Evolutionary conservation across 2,329 filamentous ascomycete genomes (phyloP).

Genomic region (Aspergillus bombycis): DNA sequence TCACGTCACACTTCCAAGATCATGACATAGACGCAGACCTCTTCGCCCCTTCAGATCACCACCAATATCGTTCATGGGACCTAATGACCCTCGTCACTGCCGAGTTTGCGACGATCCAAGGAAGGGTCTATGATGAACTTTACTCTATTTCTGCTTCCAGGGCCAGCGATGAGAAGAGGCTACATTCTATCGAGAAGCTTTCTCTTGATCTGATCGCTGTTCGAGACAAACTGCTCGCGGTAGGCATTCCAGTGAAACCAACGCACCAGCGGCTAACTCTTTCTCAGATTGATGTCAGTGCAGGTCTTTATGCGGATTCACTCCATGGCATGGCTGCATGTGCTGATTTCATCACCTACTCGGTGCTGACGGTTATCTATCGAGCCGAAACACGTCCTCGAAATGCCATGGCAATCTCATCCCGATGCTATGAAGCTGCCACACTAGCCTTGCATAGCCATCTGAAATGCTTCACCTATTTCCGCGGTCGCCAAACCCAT

Average conservation of each 20-base stretch:
- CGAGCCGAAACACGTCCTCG: slow-evolving; percentile 28
- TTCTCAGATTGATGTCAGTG: slow-evolving; percentile 26
- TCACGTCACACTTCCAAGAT: slow-evolving; percentile 31
- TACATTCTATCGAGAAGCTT: slow-evolving; percentile 22
- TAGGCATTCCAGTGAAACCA: slow-evolving; percentile 10
- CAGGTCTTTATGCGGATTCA: slow-evolving; percentile 27
- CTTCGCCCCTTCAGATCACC: slow-evolving; percentile 22
- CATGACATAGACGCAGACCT: slow-evolving; percentile 30
- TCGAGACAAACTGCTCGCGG: slow-evolving; percentile 25
- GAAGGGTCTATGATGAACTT: slow-evolving; percentile 28
- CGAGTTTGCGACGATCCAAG: slow-evolving; percentile 28
- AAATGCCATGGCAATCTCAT: slow-evolving; percentile 28
- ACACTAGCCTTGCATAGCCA: slow-evolving; percentile 30
- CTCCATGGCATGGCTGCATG: slow-evolving; percentile 30
- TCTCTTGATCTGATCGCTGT: slow-evolving; percentile 28
- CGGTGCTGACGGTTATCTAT: slow-evolving; percentile 28
- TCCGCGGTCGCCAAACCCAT: slow-evolving; percentile 27
- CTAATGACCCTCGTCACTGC: slow-evolving; percentile 26
- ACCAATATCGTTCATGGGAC: slow-evolving; percentile 26
- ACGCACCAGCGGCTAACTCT: background rate
- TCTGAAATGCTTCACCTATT: slow-evolving; percentile 30
- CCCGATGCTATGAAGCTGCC: slow-evolving; percentile 30
- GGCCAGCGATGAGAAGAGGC: slow-evolving; percentile 17
- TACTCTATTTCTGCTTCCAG: slow-evolving; percentile 26
- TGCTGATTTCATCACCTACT: slow-evolving; percentile 30